A percentile compares a stretch with the other conserved stretches of the same genome.
These are phyloP conservation scores for Ulvella scutata DNA, from an alignment of 139 green algal genomes.

Conservation along the genomic window DNA sequence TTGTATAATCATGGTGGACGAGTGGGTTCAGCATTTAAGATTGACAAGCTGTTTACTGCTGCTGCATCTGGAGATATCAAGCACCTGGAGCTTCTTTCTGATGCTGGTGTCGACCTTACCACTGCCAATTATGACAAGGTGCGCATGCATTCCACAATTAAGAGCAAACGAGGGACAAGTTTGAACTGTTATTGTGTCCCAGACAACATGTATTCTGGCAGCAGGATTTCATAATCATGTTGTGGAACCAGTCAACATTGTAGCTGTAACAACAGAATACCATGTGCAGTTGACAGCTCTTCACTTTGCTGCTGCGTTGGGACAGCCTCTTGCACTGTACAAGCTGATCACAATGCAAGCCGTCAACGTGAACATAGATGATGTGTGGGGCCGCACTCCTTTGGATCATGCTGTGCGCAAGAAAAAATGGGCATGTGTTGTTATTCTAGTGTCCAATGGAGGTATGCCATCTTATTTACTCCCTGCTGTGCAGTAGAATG, in stretches of 20 bases:
- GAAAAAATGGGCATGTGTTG: background rate
- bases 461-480: background rate
- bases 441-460: background rate
- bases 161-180: too few relatives aligned
- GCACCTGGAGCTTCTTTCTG: background rate
- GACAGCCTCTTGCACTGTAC: background rate
- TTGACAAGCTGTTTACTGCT: background rate
- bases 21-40: background rate
- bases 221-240: too few relatives aligned
- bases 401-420: background rate
- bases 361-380: background rate
- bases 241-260: too few relatives aligned
- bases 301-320: background rate
- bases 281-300: conserved; percentile 1
- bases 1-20: background rate
- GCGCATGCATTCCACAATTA: too few relatives aligned
- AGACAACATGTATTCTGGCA: too few relatives aligned
- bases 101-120: background rate
- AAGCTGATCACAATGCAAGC: background rate
- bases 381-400: background rate
- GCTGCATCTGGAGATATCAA: background rate
- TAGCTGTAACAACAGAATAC: too few relatives aligned
- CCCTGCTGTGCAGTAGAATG: too few relatives aligned
- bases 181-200: too few relatives aligned
- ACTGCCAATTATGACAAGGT: background rate